Base-by-base conservation (phyloP, 2,329 filamentous ascomycete genomes). In the Fusarium metavorans region DNA sequence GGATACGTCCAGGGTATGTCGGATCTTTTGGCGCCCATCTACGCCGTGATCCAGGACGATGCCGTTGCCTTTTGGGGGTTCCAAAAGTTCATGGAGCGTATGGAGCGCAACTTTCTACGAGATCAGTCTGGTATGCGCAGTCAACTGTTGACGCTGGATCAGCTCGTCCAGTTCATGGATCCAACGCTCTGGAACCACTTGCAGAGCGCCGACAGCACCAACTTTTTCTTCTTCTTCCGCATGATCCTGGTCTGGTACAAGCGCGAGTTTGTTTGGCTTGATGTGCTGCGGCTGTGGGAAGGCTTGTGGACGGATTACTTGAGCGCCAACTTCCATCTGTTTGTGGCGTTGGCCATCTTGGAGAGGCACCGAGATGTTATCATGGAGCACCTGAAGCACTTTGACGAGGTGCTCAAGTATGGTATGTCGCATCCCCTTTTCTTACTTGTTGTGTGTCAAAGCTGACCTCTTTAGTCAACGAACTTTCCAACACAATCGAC, bases 151-250 rank as follows among this genome's bases (percentile, higher is more conserved):
- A 95, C 96, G 0, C 90, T 99, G 5, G 95, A 99, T 80, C 95
- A 99, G 75, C 92, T 99, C 1, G 95, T 98, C 14, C 95, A 97
- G 81, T 94, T 99, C 67, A 95, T 99, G 91, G 97, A 99, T 76
- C 97, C 97, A 0, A 94, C 95, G 81, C 91, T 99, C 9, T 98
- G 98, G 83, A 88, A 94, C 2, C 97, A 99, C 78, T 90, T 99
- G 0, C 91, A 97, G 82, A 92, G 90, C 18, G 94, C 95, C 23
- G 97, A 99, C 79, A 97, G 94, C 79, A 99, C 97, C 27, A 99
- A 99, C 82, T 99, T 99, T 84, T 99, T 99, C 85, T 99, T 99
- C 87, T 98, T 99, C 87, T 99, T 98, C 90, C 94, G 97, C 70
- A 98, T 98, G 97, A 88, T 99, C 37, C 88, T 99, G 1, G 97